Evolutionary conservation across 352 stramenopile genomes (phyloP).

Genomic region (Phytopythium litorale): DNA sequence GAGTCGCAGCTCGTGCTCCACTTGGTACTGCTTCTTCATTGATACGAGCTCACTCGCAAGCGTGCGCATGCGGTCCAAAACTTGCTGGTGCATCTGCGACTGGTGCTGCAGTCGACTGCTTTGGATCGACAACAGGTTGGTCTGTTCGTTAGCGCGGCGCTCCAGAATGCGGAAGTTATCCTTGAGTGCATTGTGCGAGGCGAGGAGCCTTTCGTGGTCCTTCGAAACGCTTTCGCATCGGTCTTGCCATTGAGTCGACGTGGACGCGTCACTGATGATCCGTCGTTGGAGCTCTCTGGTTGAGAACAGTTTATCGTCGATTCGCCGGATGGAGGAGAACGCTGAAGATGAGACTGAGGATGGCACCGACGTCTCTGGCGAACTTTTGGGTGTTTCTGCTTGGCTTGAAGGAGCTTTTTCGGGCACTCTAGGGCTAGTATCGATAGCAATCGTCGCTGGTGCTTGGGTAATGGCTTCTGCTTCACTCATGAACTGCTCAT

Average conservation of each 20-base stretch:
- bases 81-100: conserved; percentile 52
- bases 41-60: conserved; percentile 43
- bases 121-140: conserved; percentile 63
- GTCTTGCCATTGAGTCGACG: conserved; percentile 18
- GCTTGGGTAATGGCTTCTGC: background rate
- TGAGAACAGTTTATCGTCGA: conserved; percentile 4
- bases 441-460: background rate
- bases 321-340: background rate
- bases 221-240: conserved; percentile 19
- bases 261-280: conserved; percentile 11
- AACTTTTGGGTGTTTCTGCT: background rate
- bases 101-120: conserved; percentile 45
- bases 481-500: conserved; percentile 4
- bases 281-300: conserved; percentile 1
- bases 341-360: background rate
- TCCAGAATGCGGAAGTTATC: conserved; percentile 53
- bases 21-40: conserved; percentile 31
- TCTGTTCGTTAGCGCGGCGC: conserved; percentile 58
- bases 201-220: conserved; percentile 24
- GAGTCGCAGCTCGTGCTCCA: conserved; percentile 46
- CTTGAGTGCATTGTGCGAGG: conserved; percentile 30
- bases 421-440: background rate
- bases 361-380: background rate
- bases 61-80: conserved; percentile 39
- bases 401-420: background rate